Evolutionary conservation across 768 basidiomycete genomes (phyloP), one percentile per base, ranked within the genome.

Genomic region (Phylloporus sp.): DNA sequence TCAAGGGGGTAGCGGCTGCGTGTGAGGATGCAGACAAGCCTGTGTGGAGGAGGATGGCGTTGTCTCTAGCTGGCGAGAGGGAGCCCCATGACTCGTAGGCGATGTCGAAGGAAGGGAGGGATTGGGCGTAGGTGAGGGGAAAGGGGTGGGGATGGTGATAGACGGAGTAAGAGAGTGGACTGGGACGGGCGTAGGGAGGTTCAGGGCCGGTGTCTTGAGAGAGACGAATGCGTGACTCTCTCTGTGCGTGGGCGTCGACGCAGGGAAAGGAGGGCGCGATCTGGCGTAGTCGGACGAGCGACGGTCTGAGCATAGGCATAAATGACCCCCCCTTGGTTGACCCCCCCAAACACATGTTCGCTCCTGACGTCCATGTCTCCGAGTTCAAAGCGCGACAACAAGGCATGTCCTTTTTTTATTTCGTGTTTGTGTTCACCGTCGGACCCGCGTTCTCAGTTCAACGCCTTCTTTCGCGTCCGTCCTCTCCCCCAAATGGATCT

Each of bases 51-150:
- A 99, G 82, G 39, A 99, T 93, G 39, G 79, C 95, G 61, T 99
- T 98, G 65, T 91, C 85, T 35, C 75, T 77, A 7, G 70, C 57
- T 0, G 85, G 72, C 20, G 88, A 87, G 35, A 98, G 84, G 2
- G 79, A 80, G 3, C 96, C 96, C 96, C 96, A 99, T 0, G 96
- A 90, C 71, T 99, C 96, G 75, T 98, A 99, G 1, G 96, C 96
- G 48, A 98, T 78, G 54, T 90, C 80, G 56, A 92, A 84, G 7
- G 81, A 70, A 2, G 84, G 79, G 0, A 95, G 74, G 2, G 71
- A 50, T 2, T 71, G 66, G 47, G 83, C 77, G 53, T 82, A 83
- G 6, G 81, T 75, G 23, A 95, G 76, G 1, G 75, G 72, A n/a
- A 95, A 69, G 0, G 87, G 82, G 3, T 57, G 54, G 0, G 63